phyloP scores from a whole-genome alignment of 2,329 filamentous ascomycete genomes.

The Samsoniella hepiali region DNA sequence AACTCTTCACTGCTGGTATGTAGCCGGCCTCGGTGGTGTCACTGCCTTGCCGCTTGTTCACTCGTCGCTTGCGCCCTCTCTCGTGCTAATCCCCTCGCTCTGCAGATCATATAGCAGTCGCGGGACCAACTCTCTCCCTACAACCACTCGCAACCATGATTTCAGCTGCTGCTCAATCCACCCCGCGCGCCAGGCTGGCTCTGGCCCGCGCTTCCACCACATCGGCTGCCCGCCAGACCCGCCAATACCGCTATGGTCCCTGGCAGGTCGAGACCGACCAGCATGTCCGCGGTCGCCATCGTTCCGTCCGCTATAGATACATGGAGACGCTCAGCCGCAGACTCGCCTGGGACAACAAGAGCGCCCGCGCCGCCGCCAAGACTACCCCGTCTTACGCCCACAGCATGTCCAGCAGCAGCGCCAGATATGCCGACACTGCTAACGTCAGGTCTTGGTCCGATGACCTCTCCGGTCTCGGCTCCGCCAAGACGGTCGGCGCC shows the following conservation, averaged over 20 bases:
- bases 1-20: conserved; percentile 9
- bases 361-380: conserved; percentile 25
- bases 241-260: conserved; percentile 16
- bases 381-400: conserved; percentile 21
- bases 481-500: conserved; percentile 43
- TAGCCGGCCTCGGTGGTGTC: background rate
- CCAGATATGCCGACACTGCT: conserved; percentile 36
- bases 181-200: conserved; percentile 18
- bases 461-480: conserved; percentile 36
- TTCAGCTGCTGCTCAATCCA: conserved; percentile 14
- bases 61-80: background rate
- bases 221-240: conserved; percentile 9
- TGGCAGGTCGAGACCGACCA: conserved; percentile 33
- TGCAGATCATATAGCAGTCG: conserved; percentile 10
- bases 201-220: conserved; percentile 17
- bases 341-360: conserved; percentile 44
- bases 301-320: conserved; percentile 43
- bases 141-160: background rate
- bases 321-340: conserved; percentile 43
- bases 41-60: background rate
- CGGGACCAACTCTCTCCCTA: background rate
- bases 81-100: background rate
- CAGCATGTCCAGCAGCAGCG: conserved; percentile 33
- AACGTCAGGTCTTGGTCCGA: conserved; percentile 36
- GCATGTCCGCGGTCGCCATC: conserved; percentile 44